Percentiles rank a stretch among this genome's conserved stretches.
phyloP scores from a whole-genome alignment of 2,329 filamentous ascomycete genomes.

The Pseudocercospora cruenta region DNA sequence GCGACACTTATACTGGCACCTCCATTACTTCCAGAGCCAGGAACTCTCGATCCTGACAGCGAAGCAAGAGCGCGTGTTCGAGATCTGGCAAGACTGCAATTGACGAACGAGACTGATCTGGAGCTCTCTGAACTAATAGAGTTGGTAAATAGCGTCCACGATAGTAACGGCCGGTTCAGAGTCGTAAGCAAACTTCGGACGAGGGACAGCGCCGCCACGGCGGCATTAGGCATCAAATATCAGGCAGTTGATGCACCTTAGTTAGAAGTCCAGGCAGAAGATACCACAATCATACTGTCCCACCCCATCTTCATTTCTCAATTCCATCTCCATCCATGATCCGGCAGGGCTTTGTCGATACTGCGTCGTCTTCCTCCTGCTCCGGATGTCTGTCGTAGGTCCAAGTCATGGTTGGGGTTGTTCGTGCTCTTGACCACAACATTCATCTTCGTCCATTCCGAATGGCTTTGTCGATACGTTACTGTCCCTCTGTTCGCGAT shows the following conservation, averaged over 20 bases:
- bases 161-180: not conserved
- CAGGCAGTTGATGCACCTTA: constrained; percentile 1
- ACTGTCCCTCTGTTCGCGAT: not conserved
- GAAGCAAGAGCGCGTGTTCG: not conserved
- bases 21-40: constrained; percentile 5
- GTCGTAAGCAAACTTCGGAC: constrained; percentile 2
- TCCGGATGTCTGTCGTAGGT: too few relatives aligned
- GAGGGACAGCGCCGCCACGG: not conserved
- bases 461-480: too few relatives aligned
- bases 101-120: not conserved
- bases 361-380: too few relatives aligned
- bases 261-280: not conserved
- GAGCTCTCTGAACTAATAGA: constrained; percentile 5
- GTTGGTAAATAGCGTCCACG: constrained; percentile 1
- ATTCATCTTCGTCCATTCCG: too few relatives aligned
- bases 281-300: not conserved
- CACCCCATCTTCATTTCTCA: not conserved
- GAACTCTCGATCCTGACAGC: not conserved
- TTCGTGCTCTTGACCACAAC: too few relatives aligned
- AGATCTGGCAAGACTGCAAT: constrained; percentile 1
- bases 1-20: constrained; percentile 1
- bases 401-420: too few relatives aligned
- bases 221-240: not conserved
- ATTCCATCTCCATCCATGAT: not conserved
- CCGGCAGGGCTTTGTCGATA: too few relatives aligned